Evolutionary conservation across 192 early-diverging fungal genomes (phyloP), one percentile per base, ranked within the genome.

Genomic region (Piromyces finnis): DNA sequence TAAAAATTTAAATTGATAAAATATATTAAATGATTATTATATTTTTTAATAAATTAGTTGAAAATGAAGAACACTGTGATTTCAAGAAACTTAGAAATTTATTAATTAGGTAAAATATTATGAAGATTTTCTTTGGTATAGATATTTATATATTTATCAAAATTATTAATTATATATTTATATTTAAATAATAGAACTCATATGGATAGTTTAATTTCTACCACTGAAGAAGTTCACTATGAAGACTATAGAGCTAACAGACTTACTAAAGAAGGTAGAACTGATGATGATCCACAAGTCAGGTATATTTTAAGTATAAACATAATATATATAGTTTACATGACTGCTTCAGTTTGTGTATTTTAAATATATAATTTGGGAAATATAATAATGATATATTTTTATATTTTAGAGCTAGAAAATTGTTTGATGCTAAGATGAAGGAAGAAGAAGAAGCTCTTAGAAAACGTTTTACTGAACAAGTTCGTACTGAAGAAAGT

Each of bases 41-140:
- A 78, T 30, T 78, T 77, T 27, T 6, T 82, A 28, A 13, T 17
- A 17, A 13, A 41, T n/a, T 16, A 88, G 97, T 99, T 26, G 97
- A 99, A 85, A 99, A 98, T 85, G 97, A 99, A 86, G 89, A 91
- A 79, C 97, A 98, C 87, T 98, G 96, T 87, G 97, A 98, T 85
- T 98, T 98, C 86, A 94, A 92, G 85, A 98, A 98, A 87, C 90
- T 99, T 51, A 93, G 97, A 80, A 94, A 95, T 87, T 88, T 99
- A 78, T 91, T 99, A 79, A 95, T 99, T 85, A 92, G 97, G 82
- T 87, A 82, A 28, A 81, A 26, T 12, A 28, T 9, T 7, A 32
- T 78, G 7, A 26, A 77, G 12, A 77, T n/a, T n/a, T n/a, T n/a
- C n/a, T n/a, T n/a, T n/a, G n/a, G n/a, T n/a, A n/a, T n/a, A n/a